These are phyloP conservation scores for Aspergillus thermomutatus DNA, from an alignment of 2,329 filamentous ascomycete genomes.

Conservation along the genomic window DNA sequence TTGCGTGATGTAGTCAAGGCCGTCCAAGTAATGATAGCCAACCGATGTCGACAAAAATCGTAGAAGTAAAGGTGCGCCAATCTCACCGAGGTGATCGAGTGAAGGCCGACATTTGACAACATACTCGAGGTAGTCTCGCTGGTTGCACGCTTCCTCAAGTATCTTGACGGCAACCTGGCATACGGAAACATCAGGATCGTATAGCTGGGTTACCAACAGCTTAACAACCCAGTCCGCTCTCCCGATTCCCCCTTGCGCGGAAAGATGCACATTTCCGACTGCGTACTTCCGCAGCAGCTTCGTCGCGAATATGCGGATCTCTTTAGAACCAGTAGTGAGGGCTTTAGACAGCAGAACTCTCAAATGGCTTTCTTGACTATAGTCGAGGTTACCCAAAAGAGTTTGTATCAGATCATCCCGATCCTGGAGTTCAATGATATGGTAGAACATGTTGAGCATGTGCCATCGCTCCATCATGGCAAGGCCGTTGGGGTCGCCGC, in stretches of 20 bases:
- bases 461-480: conserved; percentile 93
- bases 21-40: conserved; percentile 95
- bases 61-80: conserved; percentile 86
- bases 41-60: conserved; percentile 94
- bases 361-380: conserved; percentile 81
- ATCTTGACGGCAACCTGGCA: conserved; percentile 97
- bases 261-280: conserved; percentile 51
- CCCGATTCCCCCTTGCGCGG: conserved; percentile 42
- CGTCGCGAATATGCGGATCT: conserved; percentile 87
- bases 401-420: conserved; percentile 88
- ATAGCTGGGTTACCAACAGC: conserved; percentile 94
- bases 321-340: conserved; percentile 82
- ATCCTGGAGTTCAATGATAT: conserved; percentile 88
- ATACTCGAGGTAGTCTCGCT: conserved; percentile 85
- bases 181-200: conserved; percentile 95
- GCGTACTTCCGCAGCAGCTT: conserved; percentile 85
- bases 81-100: conserved; percentile 92
- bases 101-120: conserved; percentile 95
- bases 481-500: conserved; percentile 75
- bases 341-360: conserved; percentile 91
- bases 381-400: conserved; percentile 88
- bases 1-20: conserved; percentile 95
- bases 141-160: conserved; percentile 93
- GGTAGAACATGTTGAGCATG: conserved; percentile 99
- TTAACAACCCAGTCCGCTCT: conserved; percentile 95